A percentile compares a stretch with the other conserved stretches of the same genome.
phyloP scores from a whole-genome alignment of 2,329 filamentous ascomycete species.

The Exophiala mesophila region DNA sequence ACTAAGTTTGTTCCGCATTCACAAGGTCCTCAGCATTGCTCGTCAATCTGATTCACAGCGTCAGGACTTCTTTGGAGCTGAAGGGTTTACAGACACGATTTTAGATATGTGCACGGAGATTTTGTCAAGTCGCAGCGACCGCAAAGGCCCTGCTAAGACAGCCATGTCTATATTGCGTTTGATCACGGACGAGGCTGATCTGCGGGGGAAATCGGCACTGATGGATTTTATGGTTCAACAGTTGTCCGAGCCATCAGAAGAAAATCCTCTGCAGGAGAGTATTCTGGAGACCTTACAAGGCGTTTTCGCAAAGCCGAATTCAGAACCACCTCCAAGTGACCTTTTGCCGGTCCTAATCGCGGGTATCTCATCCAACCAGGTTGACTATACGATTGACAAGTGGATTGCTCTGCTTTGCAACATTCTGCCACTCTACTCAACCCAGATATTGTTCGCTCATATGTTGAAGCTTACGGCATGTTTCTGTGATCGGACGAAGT shows the following conservation, averaged over 20 bases:
- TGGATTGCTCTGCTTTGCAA: slow-evolving; percentile 85
- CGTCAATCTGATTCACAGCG: slow-evolving; percentile 15
- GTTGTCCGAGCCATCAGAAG: slow-evolving; percentile 9
- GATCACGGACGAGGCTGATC: slow-evolving; percentile 15
- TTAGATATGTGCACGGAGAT: slow-evolving; percentile 16
- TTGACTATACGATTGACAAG: slow-evolving; percentile 75
- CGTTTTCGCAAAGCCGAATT: slow-evolving; percentile 16
- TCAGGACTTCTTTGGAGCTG: slow-evolving; percentile 14
- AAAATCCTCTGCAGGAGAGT: slow-evolving; percentile 15
- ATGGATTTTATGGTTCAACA: slow-evolving; percentile 17
- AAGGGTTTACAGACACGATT: slow-evolving; percentile 16
- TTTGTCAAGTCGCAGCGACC: slow-evolving; percentile 4
- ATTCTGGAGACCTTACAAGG: slow-evolving; percentile 22
- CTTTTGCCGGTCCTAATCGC: slow-evolving; percentile 74
- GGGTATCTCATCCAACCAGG: slow-evolving; percentile 70
- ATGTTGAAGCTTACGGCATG: slow-evolving; percentile 87
- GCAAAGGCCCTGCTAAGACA: slow-evolving; percentile 7
- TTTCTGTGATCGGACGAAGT: slow-evolving; percentile 71
- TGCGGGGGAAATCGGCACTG: slow-evolving; percentile 10
- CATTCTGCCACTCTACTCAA: slow-evolving; percentile 76
- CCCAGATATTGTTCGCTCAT: slow-evolving; percentile 76
- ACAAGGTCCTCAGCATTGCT: slow-evolving; percentile 18
- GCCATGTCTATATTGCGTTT: slow-evolving; percentile 16
- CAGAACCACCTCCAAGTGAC: slow-evolving; percentile 52
- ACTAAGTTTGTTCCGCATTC: slow-evolving; percentile 18